phyloP scores from a whole-genome alignment of 192 early-diverging fungal species.

The Backusella tuberculispora region DNA sequence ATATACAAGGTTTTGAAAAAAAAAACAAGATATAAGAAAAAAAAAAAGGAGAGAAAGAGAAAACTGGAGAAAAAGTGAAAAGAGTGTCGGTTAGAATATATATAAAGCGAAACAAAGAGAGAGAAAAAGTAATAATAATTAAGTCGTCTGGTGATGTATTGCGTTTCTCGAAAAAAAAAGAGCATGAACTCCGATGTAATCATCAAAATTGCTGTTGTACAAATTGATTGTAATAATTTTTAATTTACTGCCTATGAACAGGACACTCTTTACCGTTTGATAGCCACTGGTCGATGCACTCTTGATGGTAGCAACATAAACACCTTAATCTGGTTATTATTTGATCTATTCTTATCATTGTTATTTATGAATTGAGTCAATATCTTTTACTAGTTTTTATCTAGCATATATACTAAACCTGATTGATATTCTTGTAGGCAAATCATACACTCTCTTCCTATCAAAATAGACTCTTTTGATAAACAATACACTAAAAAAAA shows the following conservation, averaged over 20 bases:
- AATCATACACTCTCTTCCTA: conserved; percentile 86
- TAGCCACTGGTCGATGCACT: conserved; percentile 85
- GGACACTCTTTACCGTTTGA: conserved; percentile 74
- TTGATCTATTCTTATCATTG: conserved; percentile 49
- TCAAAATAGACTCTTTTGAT: conserved; percentile 56
- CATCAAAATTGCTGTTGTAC: background rate
- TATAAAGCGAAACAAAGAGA: background rate
- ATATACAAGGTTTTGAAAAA: background rate
- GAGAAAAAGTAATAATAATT: background rate
- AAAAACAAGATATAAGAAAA: conserved; percentile 6
- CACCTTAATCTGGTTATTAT: conserved; percentile 84
- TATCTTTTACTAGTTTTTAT: background rate
- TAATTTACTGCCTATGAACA: conserved; percentile 65
- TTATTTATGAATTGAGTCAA: too few species aligned
- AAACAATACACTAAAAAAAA: conserved; percentile 58
- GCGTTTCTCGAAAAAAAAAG: background rate
- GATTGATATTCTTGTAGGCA: conserved; percentile 90
- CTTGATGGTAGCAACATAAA: conserved; percentile 85
- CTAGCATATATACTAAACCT: conserved; percentile 39
- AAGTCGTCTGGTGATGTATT: conserved; percentile 1
- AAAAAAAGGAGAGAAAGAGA: background rate
- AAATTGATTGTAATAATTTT: background rate
- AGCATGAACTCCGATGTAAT: conserved; percentile 2
- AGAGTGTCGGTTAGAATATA: too few species aligned
- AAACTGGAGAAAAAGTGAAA: too few species aligned